A percentile compares a stretch with the other conserved stretches of the same genome.
These are phyloP conservation scores for Lachnellula cervina DNA, from an alignment of 2,329 filamentous ascomycete species.

Conservation along the genomic window DNA sequence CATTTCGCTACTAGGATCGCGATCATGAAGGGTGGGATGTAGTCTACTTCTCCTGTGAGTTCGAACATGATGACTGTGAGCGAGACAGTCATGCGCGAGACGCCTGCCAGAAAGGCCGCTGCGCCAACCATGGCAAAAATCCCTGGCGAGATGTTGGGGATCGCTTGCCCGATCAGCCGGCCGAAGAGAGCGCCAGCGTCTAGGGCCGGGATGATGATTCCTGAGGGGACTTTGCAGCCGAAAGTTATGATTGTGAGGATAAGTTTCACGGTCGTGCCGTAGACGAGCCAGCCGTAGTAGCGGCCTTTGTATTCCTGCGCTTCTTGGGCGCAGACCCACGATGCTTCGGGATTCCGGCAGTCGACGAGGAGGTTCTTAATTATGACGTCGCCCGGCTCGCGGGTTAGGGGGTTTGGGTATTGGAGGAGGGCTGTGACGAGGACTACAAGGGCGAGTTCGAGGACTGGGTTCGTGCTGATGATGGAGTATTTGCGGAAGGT, in stretches of 20 bases:
- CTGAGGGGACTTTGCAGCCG: slow-evolving; percentile 55
- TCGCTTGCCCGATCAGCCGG: slow-evolving; percentile 42
- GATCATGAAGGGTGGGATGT: slow-evolving; percentile 54
- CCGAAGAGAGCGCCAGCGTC: slow-evolving; percentile 55
- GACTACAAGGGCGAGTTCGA: slow-evolving; percentile 51
- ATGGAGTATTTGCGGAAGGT: slow-evolving; percentile 47
- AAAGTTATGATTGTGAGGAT: slow-evolving; percentile 54
- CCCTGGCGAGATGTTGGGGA: slow-evolving; percentile 44
- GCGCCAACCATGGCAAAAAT: slow-evolving; percentile 59
- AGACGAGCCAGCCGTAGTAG: slow-evolving; percentile 48
- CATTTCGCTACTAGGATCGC: slow-evolving; percentile 56
- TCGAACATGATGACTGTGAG: slow-evolving; percentile 59
- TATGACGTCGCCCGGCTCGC: slow-evolving; percentile 50
- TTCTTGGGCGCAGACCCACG: slow-evolving; percentile 50
- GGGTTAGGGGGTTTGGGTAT: slow-evolving; percentile 50
- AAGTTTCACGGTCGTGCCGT: slow-evolving; percentile 50
- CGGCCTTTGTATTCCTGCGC: slow-evolving; percentile 31
- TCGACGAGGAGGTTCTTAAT: slow-evolving; percentile 54
- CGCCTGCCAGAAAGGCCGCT: slow-evolving; percentile 53
- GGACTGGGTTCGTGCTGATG: slow-evolving; percentile 51
- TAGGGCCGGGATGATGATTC: slow-evolving; percentile 56
- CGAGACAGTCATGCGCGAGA: slow-evolving; percentile 54
- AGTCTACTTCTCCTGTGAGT: slow-evolving; percentile 53
- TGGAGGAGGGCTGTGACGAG: slow-evolving; percentile 49
- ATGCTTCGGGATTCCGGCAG: slow-evolving; percentile 37